Evolutionary conservation across 1,284 basidiomycete species (phyloP), one percentile per base, ranked within the genome.

Genomic region (Austroboletus olivaceoglutinosus): DNA sequence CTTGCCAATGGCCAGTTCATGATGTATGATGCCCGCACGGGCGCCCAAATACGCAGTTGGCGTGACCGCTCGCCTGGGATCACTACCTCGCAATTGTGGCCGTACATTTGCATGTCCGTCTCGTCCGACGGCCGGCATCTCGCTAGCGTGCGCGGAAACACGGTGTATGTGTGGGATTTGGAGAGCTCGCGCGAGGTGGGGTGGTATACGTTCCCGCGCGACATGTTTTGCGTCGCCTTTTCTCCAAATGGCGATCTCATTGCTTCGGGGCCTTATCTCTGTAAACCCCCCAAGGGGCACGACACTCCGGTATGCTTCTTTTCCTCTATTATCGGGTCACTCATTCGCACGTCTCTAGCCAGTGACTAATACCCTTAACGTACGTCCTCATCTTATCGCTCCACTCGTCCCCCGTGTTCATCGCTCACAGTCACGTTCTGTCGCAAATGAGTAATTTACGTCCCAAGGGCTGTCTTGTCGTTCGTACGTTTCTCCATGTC

Each of bases 151-250:
- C 55, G 62, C 2, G 62, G 62, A 16, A 51, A 38, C 4, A 56
- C 38, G 11, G 51, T 61, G 12, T 46, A 29, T 15, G 55, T 61
- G 3, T 61, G 62, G 60, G 55, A 58, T 7, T 19, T 64, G 39
- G 60, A 53, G 41, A 47, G 3, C 4, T 21, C 48, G 10, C 47
- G 8, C 16, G 62, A 61, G 45, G 48, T 61, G 10, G 39, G 50
- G 23, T 58, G 55, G 22, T 61, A 64, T 37, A 4, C 45, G 12
- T 64, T 61, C 46, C 62, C 60, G 6, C 58, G 60, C 10, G 58
- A 61, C 19, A 60, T 64, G 58, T 40, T 61, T 3, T 64, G 60
- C 36, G 62, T 63, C 42, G 54, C 58, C 47, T 64, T 52, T 39
- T 61, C 62, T 37, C 60, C 60, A 12, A 53, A 58, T 13, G 62